Conservation (phyloP, 2,329 filamentous ascomycete genomes). For the Cylindrodendrum hubeiense region DNA sequence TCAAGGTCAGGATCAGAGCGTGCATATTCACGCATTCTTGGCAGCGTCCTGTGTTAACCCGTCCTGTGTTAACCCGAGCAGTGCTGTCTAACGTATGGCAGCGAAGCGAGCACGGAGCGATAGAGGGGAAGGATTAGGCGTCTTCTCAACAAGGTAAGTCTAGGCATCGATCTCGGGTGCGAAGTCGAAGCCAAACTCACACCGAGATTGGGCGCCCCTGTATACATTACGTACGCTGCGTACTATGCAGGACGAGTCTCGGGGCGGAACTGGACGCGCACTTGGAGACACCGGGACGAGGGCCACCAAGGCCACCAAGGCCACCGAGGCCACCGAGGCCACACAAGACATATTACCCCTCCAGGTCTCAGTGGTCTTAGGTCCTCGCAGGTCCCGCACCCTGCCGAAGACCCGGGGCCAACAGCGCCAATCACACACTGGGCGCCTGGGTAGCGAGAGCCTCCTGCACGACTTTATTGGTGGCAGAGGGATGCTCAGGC, state of each 20-base stretch:
- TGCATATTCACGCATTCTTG: slow-evolving; percentile 18
- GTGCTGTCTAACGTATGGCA: not conserved
- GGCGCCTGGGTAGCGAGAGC: slow-evolving; percentile 6
- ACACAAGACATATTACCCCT: slow-evolving; percentile 32
- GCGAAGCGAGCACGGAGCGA: not conserved
- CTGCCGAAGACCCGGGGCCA: slow-evolving; percentile 22
- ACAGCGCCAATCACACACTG: slow-evolving; percentile 32
- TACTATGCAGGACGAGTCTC: not conserved
- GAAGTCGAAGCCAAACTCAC: not conserved
- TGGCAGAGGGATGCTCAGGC: slow-evolving; percentile 14
- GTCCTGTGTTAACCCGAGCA: not conserved
- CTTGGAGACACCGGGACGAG: not conserved
- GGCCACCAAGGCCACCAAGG: not conserved
- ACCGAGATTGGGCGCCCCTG: not conserved
- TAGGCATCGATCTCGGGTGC: slow-evolving; percentile 5
- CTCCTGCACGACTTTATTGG: slow-evolving; percentile 26
- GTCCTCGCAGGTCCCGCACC: slow-evolving; percentile 22
- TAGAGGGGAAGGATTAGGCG: slow-evolving; percentile 6
- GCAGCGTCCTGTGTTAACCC: not conserved
- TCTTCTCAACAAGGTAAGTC: slow-evolving; percentile 2
- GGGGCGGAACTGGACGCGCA: not conserved
- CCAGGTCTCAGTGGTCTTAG: slow-evolving; percentile 21
- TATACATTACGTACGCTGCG: not conserved
- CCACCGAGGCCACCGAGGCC: not conserved
- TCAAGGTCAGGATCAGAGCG: not conserved